Percentiles rank a stretch among this genome's conserved stretches.
Evolutionary conservation across 1,284 basidiomycete species (phyloP).

Genomic region (Somion occarium): DNA sequence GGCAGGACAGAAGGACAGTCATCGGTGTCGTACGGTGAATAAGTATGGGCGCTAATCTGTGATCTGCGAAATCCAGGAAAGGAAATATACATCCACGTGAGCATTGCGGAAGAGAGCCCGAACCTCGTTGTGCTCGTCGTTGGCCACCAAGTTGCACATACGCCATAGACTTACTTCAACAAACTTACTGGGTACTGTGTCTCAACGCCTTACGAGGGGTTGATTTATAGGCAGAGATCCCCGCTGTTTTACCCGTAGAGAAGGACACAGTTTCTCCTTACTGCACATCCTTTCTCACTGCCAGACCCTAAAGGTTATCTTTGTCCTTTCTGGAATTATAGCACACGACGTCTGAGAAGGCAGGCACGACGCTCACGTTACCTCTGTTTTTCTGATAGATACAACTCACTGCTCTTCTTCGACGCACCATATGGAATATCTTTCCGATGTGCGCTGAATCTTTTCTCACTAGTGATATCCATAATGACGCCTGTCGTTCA

Average conservation of each 20-base stretch:
- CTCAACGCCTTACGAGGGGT: too few relatives aligned
- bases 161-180: too few relatives aligned
- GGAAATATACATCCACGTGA: not conserved
- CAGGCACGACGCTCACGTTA: not conserved
- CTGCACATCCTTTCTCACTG: too few relatives aligned
- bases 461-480: slow-evolving; percentile 7
- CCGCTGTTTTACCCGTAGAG: too few relatives aligned
- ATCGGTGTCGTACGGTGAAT: not conserved
- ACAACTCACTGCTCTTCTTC: too few relatives aligned
- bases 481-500: slow-evolving; percentile 21
- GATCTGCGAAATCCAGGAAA: not conserved
- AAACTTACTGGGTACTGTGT: too few relatives aligned
- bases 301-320: not conserved
- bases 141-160: too few relatives aligned
- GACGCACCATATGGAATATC: slow-evolving; percentile 34
- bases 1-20: not conserved
- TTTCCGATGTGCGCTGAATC: slow-evolving; percentile 45
- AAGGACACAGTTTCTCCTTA: too few relatives aligned
- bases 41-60: not conserved
- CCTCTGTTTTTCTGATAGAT: not conserved
- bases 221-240: too few relatives aligned
- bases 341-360: not conserved
- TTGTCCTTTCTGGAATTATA: not conserved
- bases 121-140: not conserved
- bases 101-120: not conserved